Percentiles rank a stretch among this genome's conserved stretches.
phyloP scores from a whole-genome alignment of 2,329 filamentous ascomycete genomes.

The Epichloe sibirici region DNA sequence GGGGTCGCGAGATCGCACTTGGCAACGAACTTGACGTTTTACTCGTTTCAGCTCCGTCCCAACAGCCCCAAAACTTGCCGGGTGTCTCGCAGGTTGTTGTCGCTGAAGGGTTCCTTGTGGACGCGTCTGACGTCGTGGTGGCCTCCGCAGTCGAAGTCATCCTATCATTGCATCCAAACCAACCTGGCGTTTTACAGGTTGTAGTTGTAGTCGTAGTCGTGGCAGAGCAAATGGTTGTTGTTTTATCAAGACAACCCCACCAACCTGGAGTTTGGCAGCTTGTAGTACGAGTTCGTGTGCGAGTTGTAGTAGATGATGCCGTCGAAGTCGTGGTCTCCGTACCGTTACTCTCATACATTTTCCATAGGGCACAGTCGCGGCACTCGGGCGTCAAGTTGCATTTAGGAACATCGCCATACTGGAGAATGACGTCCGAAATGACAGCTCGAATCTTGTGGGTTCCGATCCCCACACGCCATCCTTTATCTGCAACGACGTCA shows the following conservation, averaged over 20 bases:
- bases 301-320: slow-evolving; percentile 40
- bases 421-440: slow-evolving; percentile 74
- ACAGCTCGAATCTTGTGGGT: slow-evolving; percentile 85
- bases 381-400: slow-evolving; percentile 71
- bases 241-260: slow-evolving; percentile 70
- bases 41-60: slow-evolving; percentile 25
- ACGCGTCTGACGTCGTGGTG: slow-evolving; percentile 17
- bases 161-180: slow-evolving; percentile 52
- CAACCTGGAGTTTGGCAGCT: slow-evolving; percentile 88
- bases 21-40: slow-evolving; percentile 8
- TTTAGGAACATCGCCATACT: slow-evolving; percentile 67
- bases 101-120: slow-evolving; percentile 14
- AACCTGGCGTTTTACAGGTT: slow-evolving; percentile 50
- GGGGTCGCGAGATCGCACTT: slow-evolving; percentile 7
- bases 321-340: slow-evolving; percentile 60
- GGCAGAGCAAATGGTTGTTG: slow-evolving; percentile 33
- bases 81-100: slow-evolving; percentile 36
- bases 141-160: slow-evolving; percentile 19
- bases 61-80: slow-evolving; percentile 45
- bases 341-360: slow-evolving; percentile 86
- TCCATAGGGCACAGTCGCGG: slow-evolving; percentile 85
- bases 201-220: slow-evolving; percentile 26
- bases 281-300: slow-evolving; percentile 65
- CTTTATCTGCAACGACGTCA: slow-evolving; percentile 82
- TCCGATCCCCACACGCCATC: slow-evolving; percentile 82